Evolutionary conservation across 1,139 yeast species (phyloP), one percentile per base, ranked within the genome.

Genomic region (Yamadazyma buinensis): DNA sequence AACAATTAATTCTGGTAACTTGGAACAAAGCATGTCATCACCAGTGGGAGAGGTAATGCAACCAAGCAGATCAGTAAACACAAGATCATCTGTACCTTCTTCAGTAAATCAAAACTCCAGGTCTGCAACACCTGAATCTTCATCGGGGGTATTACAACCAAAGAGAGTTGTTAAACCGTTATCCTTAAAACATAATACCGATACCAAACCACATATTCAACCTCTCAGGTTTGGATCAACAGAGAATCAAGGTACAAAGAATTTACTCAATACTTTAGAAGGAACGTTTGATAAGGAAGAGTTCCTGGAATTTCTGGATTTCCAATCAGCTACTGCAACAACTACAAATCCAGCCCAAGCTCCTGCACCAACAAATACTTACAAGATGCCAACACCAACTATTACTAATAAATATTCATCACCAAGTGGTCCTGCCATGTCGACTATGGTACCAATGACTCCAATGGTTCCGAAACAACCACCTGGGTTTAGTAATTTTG

Each of bases 1-100:
- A 38, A 43, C 52, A n/a, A 47, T 67, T 4, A 60, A 54, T n/a
- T 45, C 47, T 6, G 58, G 57, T 4, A 55, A 47, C 27, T 49
- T 52, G 33, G 67, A 64, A 5, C 47, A 47, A 3, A 38, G 47
- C 22, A 44, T 46, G 8, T 44, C 44, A 25, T 62, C 57, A 0
- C 65, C 70, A 1, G 49, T 39, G 21, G 30, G 53, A 6, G 46
- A 48, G 21, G 43, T 35, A 3, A 42, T 45, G 41, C 28, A 20
- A 11, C 48, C 49, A 3, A 40, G 3, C n/a, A 29, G 30, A 25
- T 7, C 14, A 14, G 21, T 28, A 8, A 17, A n/a, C n/a, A n/a
- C n/a, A n/a, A n/a, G n/a, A n/a, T n/a, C n/a, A n/a, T n/a, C n/a
- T n/a, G n/a, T n/a, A n/a, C n/a, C n/a, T n/a, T n/a, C n/a, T n/a